Base-by-base conservation (phyloP, 352 stramenopile species). In the Phytophthora citrophthora region DNA sequence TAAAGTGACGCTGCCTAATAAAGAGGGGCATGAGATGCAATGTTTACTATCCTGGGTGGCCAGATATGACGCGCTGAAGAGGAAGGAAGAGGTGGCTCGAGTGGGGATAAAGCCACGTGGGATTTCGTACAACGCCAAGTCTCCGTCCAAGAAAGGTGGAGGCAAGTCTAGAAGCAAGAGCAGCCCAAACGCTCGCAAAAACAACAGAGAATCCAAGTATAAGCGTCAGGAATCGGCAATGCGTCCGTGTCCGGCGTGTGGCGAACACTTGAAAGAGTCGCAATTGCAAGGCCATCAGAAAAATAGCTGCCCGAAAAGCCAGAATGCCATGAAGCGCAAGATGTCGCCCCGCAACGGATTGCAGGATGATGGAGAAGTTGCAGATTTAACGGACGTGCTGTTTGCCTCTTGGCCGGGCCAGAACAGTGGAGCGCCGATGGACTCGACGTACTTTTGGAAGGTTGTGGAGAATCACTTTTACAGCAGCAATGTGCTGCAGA, bases 401-500 rank as follows among this genome's bases (percentile, higher is more conserved):
- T 96, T 94, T 55, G 79, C 76, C 2, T 86, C 84, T 11, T 96
- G 88, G 88, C 87, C 87, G 0, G 84, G 84, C 2, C 81, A 94
- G 57, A 81, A 68, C 36, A 81, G 82, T 26, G 88, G 88, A 0
- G 81, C 72, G 16, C 71, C 81, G 0, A 86, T 96, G 73, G 81
- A 95, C 45, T 83, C 86, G 24, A 88, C 87, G 18, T 77, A 87
- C 58, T 88, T 94, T 43, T 96, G 88, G 88, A 84, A 79, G 31
- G 69, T 91, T 15, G 55, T 96, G 13, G 74, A 89, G 26, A 76
- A 54, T 12, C 67, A 87, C 27, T 96, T 92, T 49, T 96, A 83
- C 55, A 86, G 64, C 38, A 84, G 64, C 46, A 89, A 81, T 24
- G 41, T 69, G 16, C 59, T 95, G 2, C 65, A 81, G 44, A 93